Percentiles rank a stretch among this genome's conserved stretches.
phyloP scores from a whole-genome alignment of 2,329 filamentous ascomycete species.

The Dichotomopilus funicola region DNA sequence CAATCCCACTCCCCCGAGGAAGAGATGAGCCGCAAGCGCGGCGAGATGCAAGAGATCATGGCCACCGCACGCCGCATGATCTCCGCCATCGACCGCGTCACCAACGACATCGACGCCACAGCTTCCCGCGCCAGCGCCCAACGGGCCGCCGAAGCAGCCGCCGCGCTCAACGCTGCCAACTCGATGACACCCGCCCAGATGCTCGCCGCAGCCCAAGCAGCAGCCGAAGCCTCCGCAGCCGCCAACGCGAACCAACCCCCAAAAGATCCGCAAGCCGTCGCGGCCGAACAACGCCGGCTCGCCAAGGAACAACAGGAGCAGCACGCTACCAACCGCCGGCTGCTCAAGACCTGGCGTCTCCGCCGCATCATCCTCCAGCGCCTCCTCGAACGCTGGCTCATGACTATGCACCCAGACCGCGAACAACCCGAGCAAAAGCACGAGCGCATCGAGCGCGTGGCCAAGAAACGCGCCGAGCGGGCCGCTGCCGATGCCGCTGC shows the following conservation, averaged over 20 bases:
- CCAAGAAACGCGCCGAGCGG: not conserved
- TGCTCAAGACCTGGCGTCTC: conserved; percentile 24
- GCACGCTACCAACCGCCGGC: conserved; percentile 23
- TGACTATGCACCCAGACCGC: conserved; percentile 14
- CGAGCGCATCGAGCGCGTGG: not conserved
- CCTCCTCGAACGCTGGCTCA: conserved; percentile 25
- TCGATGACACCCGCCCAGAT: too few species aligned
- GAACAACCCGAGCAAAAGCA: not conserved
- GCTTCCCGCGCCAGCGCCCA: too few species aligned
- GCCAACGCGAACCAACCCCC: too few species aligned
- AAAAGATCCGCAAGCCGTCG: too few species aligned
- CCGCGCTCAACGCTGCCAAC: too few species aligned
- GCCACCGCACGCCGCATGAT: conserved; percentile 42
- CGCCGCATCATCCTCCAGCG: conserved; percentile 28
- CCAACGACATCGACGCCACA: conserved; percentile 27
- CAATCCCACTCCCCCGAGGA: conserved; percentile 20
- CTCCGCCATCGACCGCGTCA: conserved; percentile 38
- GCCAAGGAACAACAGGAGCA: not conserved
- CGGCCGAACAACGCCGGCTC: too few species aligned
- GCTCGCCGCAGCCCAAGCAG: too few species aligned
- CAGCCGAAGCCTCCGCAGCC: too few species aligned
- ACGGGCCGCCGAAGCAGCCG: too few species aligned
- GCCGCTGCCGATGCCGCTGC: too few species aligned
- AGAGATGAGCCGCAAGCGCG: conserved; percentile 24
- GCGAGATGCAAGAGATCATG: conserved; percentile 36